Conservation (phyloP, 352 stramenopile species). For the Phytophthora palmivora region DNA sequence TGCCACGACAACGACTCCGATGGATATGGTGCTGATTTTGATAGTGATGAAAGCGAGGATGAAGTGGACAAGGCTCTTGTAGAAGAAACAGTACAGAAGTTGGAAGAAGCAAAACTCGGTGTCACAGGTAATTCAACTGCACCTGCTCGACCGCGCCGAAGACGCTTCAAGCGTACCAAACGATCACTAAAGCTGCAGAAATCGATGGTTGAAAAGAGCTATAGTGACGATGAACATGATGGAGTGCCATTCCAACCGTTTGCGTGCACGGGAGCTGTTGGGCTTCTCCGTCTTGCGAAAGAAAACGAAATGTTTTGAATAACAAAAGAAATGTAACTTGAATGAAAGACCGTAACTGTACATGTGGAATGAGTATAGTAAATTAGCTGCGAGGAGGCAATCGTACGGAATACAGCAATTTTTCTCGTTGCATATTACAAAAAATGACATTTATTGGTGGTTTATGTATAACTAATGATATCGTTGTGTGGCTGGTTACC, state of each 20-base stretch:
- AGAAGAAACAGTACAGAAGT: constrained; percentile 15
- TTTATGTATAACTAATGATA: too few species aligned
- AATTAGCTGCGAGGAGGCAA: too few species aligned
- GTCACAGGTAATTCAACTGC: constrained; percentile 9
- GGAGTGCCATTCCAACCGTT: constrained; percentile 58
- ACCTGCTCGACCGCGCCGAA: constrained; percentile 21
- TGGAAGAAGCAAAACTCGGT: constrained; percentile 28
- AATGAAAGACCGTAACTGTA: too few species aligned
- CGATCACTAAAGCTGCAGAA: constrained; percentile 40
- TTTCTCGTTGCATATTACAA: too few species aligned
- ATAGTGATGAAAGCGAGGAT: constrained; percentile 68
- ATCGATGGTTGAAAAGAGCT: constrained; percentile 14
- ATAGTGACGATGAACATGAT: constrained; percentile 30
- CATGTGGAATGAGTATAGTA: too few species aligned
- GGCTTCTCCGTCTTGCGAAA: constrained; percentile 68
- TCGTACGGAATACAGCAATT: too few species aligned
- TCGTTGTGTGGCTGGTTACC: too few species aligned
- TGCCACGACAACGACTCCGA: constrained; percentile 36
- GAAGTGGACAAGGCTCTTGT: constrained; percentile 27
- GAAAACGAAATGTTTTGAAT: constrained; percentile 81
- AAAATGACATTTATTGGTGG: too few species aligned
- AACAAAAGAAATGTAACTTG: constrained; percentile 16
- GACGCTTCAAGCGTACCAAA: constrained; percentile 30
- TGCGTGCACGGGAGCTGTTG: constrained; percentile 69
- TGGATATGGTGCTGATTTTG: constrained; percentile 75